Evolutionary conservation across 768 basidiomycete species (phyloP).

Genomic region (Termitomyces heimii): DNA sequence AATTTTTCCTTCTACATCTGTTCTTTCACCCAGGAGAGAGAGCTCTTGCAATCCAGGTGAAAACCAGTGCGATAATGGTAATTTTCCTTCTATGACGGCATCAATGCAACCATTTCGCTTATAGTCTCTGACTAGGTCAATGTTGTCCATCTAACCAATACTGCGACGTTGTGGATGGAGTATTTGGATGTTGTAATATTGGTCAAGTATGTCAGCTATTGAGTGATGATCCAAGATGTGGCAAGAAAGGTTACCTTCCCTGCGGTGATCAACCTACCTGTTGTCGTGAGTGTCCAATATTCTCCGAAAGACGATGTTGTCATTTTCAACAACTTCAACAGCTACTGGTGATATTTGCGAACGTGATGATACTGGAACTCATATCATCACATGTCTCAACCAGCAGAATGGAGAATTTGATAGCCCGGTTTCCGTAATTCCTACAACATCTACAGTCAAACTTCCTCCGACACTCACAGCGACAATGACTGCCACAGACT

Average conservation of each 20-base stretch:
- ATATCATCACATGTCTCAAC: not conserved
- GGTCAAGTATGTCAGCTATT: not conserved
- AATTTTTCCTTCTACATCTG: not conserved
- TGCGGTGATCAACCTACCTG: not conserved
- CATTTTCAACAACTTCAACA: not conserved
- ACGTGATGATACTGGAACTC: not conserved
- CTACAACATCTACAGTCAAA: not conserved
- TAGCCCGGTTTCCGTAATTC: not conserved
- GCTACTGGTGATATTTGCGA: not conserved
- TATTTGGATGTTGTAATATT: not conserved
- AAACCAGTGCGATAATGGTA: slow-evolving; percentile 9
- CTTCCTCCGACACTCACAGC: not conserved
- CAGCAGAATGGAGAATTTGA: not conserved
- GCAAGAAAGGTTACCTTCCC: not conserved
- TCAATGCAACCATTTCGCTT: not conserved
- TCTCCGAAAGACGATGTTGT: not conserved
- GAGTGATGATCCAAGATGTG: not conserved
- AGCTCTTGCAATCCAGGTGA: slow-evolving; percentile 7
- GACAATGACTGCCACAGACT: not conserved
- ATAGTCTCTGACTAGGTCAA: no score
- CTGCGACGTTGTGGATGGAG: not conserved
- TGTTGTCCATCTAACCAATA: not conserved
- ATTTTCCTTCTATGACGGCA: not conserved
- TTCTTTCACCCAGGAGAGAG: not conserved
- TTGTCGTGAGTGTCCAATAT: not conserved